A percentile compares a stretch with the other conserved stretches of the same genome.
These are phyloP conservation scores for Coemansia sp. DNA, from an alignment of 192 early-diverging fungal species.

Conservation along the genomic window DNA sequence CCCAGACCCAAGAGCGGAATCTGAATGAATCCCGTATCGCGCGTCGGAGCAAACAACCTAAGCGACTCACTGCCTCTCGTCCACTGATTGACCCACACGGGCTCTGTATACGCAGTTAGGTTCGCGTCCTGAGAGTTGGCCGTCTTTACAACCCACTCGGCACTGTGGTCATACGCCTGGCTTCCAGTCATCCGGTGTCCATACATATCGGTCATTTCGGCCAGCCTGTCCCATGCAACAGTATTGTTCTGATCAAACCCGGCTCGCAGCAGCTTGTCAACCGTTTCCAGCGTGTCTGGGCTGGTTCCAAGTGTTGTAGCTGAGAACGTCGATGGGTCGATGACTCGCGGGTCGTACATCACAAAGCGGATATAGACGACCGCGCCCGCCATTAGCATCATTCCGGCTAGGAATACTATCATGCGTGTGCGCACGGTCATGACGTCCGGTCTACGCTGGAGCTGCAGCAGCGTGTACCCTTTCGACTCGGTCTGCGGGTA, in stretches of 20 bases:
- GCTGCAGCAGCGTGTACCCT: slow-evolving; percentile 19
- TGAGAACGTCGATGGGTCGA: slow-evolving; percentile 24
- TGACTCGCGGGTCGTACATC: slow-evolving; percentile 19
- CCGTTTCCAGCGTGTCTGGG: slow-evolving; percentile 24
- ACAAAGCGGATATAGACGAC: slow-evolving; percentile 5
- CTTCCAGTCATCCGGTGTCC: slow-evolving; percentile 59
- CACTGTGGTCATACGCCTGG: slow-evolving; percentile 52
- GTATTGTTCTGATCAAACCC: slow-evolving; percentile 39
- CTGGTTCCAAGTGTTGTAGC: slow-evolving; percentile 13
- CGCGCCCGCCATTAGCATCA: slow-evolving; percentile 10
- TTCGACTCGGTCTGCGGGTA: slow-evolving; percentile 6
- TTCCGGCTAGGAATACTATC: slow-evolving; percentile 13
- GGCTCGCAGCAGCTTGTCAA: slow-evolving; percentile 25
- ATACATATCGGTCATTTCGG: slow-evolving; percentile 63
- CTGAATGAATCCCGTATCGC: slow-evolving; percentile 40
- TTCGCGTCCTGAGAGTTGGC: slow-evolving; percentile 35
- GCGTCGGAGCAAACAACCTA: slow-evolving; percentile 52
- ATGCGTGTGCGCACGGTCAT: slow-evolving; percentile 17
- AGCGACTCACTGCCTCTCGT: slow-evolving; percentile 57
- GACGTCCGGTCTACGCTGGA: slow-evolving; percentile 4
- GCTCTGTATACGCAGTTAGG: slow-evolving; percentile 56
- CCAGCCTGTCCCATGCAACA: slow-evolving; percentile 60
- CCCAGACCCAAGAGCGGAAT: slow-evolving; percentile 57
- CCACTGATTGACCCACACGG: slow-evolving; percentile 57
- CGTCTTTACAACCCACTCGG: slow-evolving; percentile 56